These are phyloP conservation scores for Astrephomene gubernaculifera DNA, from an alignment of 139 green algal genomes.

Conservation along the genomic window DNA sequence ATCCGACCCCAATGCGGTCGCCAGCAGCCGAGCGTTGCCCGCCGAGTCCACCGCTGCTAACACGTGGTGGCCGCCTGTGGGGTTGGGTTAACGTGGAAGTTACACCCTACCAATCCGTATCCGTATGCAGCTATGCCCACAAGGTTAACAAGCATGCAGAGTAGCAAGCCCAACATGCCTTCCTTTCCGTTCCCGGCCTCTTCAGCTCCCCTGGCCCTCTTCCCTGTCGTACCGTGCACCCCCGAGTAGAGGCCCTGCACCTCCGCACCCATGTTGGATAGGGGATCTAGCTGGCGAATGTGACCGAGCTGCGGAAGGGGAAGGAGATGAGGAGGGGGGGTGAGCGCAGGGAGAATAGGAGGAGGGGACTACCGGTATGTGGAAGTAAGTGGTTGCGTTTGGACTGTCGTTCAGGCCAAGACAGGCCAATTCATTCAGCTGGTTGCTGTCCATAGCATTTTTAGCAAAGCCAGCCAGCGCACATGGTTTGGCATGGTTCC, in stretches of 20 bases:
- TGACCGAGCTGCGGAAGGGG: neutral
- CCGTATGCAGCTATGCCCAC: too few species aligned
- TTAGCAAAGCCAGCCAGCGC: too few species aligned
- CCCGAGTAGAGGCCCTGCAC: constrained; percentile 27
- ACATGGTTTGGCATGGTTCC: too few species aligned
- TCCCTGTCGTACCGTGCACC: neutral
- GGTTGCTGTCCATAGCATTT: too few species aligned
- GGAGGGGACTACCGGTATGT: too few species aligned
- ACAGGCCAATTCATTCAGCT: too few species aligned
- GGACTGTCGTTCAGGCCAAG: too few species aligned
- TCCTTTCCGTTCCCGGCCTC: too few species aligned
- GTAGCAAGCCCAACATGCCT: too few species aligned
- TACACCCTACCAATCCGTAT: too few species aligned
- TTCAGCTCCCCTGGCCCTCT: neutral
- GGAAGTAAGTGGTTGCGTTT: too few species aligned
- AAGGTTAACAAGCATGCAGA: too few species aligned
- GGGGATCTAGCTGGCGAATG: neutral
- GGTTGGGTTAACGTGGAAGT: neutral
- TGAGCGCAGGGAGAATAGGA: neutral
- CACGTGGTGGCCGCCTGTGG: constrained; percentile 18
- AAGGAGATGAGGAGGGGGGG: neutral
- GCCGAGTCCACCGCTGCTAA: constrained; percentile 22
- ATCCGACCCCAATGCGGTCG: neutral
- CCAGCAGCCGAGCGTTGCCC: constrained; percentile 3
- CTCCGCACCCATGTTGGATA: constrained; percentile 31